phyloP scores from a whole-genome alignment of 2,329 filamentous ascomycete genomes.

The Rugonectria rugulosa region DNA sequence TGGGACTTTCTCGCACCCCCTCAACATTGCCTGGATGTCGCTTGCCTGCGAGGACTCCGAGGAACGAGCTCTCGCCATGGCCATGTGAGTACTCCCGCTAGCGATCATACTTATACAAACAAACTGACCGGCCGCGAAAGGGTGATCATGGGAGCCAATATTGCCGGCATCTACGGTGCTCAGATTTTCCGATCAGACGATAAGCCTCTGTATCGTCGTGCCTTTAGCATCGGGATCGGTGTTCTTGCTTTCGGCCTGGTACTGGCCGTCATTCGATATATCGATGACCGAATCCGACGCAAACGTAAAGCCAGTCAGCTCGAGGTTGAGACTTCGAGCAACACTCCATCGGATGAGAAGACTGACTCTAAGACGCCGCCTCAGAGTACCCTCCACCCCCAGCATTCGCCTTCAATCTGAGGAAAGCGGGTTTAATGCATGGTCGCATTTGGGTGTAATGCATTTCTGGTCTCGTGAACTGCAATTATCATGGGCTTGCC shows the following conservation, averaged over 20 bases:
- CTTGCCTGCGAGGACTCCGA: conserved; percentile 64
- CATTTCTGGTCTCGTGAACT: too few species aligned
- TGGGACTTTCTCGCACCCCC: conserved; percentile 61
- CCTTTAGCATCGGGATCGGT: conserved; percentile 55
- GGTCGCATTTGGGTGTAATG: too few species aligned
- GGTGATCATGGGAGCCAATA: conserved; percentile 69
- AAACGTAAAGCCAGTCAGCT: conserved; percentile 15
- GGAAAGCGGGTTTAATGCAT: too few species aligned
- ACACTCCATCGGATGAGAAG: conserved; percentile 19
- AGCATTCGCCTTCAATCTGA: conserved; percentile 1
- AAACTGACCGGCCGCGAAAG: conserved; percentile 33
- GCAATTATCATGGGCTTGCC: too few species aligned
- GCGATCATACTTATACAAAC: neutral
- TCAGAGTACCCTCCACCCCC: neutral
- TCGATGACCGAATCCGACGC: conserved; percentile 49
- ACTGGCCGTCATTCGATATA: conserved; percentile 50
- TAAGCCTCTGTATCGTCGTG: conserved; percentile 57
- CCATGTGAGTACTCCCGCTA: conserved; percentile 55
- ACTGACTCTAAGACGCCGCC: conserved; percentile 2
- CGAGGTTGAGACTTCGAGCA: conserved; percentile 15
- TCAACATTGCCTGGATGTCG: conserved; percentile 69
- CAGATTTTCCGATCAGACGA: conserved; percentile 66
- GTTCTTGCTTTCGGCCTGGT: conserved; percentile 53
- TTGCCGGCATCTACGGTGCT: conserved; percentile 66
- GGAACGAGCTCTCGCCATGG: conserved; percentile 66